Evolutionary conservation across 2,329 filamentous ascomycete genomes (phyloP).

Genomic region (Colletotrichum sp.): DNA sequence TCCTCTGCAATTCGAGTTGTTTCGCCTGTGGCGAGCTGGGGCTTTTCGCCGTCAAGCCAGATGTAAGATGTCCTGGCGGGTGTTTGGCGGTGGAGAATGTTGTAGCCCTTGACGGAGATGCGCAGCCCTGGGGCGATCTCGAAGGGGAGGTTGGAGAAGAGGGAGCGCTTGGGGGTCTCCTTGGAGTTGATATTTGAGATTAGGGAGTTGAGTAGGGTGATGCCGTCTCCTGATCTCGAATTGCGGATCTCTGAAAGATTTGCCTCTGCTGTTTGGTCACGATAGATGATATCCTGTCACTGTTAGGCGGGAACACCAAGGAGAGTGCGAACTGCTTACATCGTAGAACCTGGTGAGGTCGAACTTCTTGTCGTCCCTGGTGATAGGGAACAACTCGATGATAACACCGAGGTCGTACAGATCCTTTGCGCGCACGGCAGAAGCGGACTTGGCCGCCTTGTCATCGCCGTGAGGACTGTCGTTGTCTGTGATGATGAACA

Average conservation of each 20-base stretch:
- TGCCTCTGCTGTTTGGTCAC: constrained; percentile 74
- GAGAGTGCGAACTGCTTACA: constrained; percentile 52
- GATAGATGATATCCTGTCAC: constrained; percentile 85
- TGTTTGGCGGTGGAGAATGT: constrained; percentile 83
- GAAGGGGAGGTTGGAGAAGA: constrained; percentile 87
- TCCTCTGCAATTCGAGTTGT: constrained; percentile 81
- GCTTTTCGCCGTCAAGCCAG: constrained; percentile 84
- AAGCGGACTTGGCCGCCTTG: constrained; percentile 75
- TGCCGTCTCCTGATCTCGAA: constrained; percentile 74
- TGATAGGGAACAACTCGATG: constrained; percentile 94
- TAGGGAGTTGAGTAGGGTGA: constrained; percentile 79
- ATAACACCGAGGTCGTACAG: constrained; percentile 90
- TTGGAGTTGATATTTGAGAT: constrained; percentile 91
- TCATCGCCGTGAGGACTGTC: constrained; percentile 81
- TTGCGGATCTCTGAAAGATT: constrained; percentile 58
- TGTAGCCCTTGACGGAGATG: constrained; percentile 94
- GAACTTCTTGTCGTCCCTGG: constrained; percentile 72
- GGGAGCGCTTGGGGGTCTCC: constrained; percentile 81
- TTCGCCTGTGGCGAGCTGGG: constrained; percentile 78
- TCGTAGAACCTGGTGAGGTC: constrained; percentile 90
- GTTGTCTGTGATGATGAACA: constrained; percentile 97
- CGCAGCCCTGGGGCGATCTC: constrained; percentile 84
- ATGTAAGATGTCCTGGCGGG: constrained; percentile 86
- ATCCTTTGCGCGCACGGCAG: constrained; percentile 89
- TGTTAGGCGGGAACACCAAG: not conserved